Base-by-base conservation (phyloP, 2,329 filamentous ascomycete species). In the Lomentospora prolificans region DNA sequence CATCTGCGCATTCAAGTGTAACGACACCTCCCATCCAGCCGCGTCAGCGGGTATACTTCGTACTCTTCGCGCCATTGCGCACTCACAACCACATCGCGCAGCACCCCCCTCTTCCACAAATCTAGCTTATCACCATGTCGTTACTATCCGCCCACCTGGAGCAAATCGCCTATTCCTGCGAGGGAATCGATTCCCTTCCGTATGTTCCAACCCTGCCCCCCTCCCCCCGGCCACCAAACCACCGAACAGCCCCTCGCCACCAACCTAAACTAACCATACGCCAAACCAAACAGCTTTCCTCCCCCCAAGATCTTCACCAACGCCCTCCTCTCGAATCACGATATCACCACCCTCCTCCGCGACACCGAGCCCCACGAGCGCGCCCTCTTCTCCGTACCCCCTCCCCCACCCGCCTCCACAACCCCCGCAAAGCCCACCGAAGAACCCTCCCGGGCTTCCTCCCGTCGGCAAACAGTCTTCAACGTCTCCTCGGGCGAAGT, bases 301-400 rank as follows among this genome's bases (percentile, higher is more conserved):
- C 82, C 82, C 2, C 89, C 92, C n/a, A 95, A 89, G 65, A 90
- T 94, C 65, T 99, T 97, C 73, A 94, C 91, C 62, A 96, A 95
- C 69, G 90, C 94, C 31, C 80, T 99, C 39, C 84, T 97, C 51
- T 85, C 86, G 57, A 85, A 85, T 61, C 86, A 91, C 69, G 94
- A 99, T 69, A 97, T 99, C 63, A 97, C 94, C 3, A 82, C 89
- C 10, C 76, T 99, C 51, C 96, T 99, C 65, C 88, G 94, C 58
- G 94, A 99, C 69, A 96, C 92, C 3, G 94, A 99, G 70, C 75
- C 87, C 22, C 92, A 97, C 72, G 94, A 99, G 70, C 87, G 91
- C 64, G 92, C 92, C 5, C 82, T 99, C 17, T 99, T 97, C 75
- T 95, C 92, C 36, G 85, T 96, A 0, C 90, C 92, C 1, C 84